Evolutionary conservation across 768 basidiomycete genomes (phyloP).

Genomic region (Filobasidium floriforme): DNA sequence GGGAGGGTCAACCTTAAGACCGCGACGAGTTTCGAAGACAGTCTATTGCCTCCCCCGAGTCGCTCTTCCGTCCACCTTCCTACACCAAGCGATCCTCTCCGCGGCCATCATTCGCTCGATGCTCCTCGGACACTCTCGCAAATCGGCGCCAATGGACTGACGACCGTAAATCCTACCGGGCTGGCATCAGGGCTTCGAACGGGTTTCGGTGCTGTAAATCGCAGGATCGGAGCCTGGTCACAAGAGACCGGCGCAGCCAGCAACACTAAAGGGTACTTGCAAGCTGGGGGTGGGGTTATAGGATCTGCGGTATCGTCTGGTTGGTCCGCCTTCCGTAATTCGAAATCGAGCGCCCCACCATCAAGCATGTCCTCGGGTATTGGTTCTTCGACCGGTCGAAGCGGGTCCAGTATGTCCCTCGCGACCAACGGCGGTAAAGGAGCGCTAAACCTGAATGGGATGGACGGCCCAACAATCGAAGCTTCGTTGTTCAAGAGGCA

Average conservation of each 20-base stretch:
- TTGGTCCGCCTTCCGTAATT: slow-evolving; percentile 17
- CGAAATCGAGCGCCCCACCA: neutral
- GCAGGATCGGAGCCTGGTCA: neutral
- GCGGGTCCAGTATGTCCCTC: neutral
- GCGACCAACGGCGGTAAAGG: neutral
- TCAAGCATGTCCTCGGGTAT: neutral
- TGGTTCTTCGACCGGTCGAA: neutral
- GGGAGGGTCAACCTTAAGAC: neutral
- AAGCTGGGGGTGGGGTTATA: slow-evolving; percentile 20
- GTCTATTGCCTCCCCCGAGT: neutral
- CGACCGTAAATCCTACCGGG: neutral
- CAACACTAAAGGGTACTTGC: slow-evolving; percentile 12
- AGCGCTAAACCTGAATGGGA: neutral
- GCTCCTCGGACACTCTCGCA: slow-evolving; percentile 1
- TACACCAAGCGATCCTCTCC: neutral
- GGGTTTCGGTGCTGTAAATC: neutral
- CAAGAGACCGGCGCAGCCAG: slow-evolving; percentile 5
- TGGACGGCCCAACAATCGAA: slow-evolving; percentile 15
- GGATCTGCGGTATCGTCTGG: slow-evolving; percentile 22
- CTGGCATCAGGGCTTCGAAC: neutral
- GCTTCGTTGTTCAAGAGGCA: slow-evolving; percentile 3
- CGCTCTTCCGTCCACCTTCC: neutral
- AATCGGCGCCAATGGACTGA: neutral
- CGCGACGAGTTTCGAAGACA: slow-evolving; percentile 2
- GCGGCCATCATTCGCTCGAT: slow-evolving; percentile 9